phyloP scores from a whole-genome alignment of 1,139 yeast genomes.

The Suhomyces wounanorum region DNA sequence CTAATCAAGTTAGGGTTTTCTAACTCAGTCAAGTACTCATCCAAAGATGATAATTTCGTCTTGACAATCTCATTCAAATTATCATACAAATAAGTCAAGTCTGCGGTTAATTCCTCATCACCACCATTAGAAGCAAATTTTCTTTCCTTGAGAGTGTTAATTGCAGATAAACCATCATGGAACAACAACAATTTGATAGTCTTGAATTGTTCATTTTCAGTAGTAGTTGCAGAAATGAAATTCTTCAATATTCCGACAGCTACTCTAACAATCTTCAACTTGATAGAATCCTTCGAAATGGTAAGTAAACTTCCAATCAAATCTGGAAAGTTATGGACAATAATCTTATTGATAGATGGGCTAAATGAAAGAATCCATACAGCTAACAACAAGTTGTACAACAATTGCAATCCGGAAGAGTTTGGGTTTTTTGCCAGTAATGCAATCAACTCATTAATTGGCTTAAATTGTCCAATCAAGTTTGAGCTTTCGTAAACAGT shows the following conservation, averaged over 20 bases:
- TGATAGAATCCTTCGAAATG: conserved; percentile 73
- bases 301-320: conserved; percentile 53
- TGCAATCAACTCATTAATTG: conserved; percentile 43
- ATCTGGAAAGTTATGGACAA: conserved; percentile 62
- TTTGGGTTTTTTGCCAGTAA: conserved; percentile 44
- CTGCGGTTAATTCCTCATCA: conserved; percentile 85
- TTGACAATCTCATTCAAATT: conserved; percentile 71
- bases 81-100: conserved; percentile 59
- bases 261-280: conserved; percentile 86
- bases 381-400: conserved; percentile 74
- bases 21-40: conserved; percentile 85
- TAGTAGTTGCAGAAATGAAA: conserved; percentile 42
- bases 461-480: conserved; percentile 53
- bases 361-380: conserved; percentile 87
- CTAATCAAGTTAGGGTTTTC: conserved; percentile 72
- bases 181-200: conserved; percentile 72
- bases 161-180: conserved; percentile 71
- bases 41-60: conserved; percentile 80
- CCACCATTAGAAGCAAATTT: conserved; percentile 73
- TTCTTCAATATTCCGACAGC: conserved; percentile 74
- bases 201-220: conserved; percentile 38
- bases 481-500: conserved; percentile 56
- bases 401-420: conserved; percentile 74
- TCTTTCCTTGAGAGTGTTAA: conserved; percentile 73
- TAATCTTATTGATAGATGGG: conserved; percentile 50